These are phyloP conservation scores for Ziziphus jujuba DNA, from an alignment of 306 rosid genomes.

Conservation along the genomic window DNA sequence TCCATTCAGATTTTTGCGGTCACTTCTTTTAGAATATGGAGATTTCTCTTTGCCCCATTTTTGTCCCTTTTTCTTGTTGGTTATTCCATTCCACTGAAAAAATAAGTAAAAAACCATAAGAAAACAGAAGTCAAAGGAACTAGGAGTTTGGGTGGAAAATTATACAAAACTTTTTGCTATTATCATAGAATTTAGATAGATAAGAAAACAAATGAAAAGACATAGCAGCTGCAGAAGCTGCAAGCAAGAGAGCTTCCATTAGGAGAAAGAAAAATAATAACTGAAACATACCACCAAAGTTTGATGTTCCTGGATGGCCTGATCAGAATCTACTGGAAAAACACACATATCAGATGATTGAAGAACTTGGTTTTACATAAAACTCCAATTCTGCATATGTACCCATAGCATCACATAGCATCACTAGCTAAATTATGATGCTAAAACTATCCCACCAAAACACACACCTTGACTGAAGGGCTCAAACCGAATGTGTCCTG, in stretches of 20 bases:
- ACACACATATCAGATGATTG: conserved; percentile 32
- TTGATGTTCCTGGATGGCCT: conserved; percentile 39
- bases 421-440: not conserved
- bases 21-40: conserved; percentile 43
- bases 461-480: conserved; percentile 57
- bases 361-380: not conserved
- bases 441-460: not conserved
- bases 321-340: conserved; percentile 54
- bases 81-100: conserved; percentile 84
- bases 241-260: not conserved
- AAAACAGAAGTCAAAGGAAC: not conserved
- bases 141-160: not conserved
- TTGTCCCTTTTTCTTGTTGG: conserved; percentile 90
- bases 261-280: conserved; percentile 1
- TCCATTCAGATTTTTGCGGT: conserved; percentile 24
- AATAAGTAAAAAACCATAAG: not conserved
- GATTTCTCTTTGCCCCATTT: conserved; percentile 87
- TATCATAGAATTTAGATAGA: too few relatives aligned
- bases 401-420: conserved; percentile 12
- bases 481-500: conserved; percentile 94
- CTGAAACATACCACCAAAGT: conserved; percentile 49
- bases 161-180: not conserved
- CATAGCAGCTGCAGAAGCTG: not conserved
- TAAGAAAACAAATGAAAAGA: too few relatives aligned
- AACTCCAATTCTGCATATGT: not conserved